Base-by-base conservation (phyloP, 345 rosid genomes). In the Syzygium aqueum region DNA sequence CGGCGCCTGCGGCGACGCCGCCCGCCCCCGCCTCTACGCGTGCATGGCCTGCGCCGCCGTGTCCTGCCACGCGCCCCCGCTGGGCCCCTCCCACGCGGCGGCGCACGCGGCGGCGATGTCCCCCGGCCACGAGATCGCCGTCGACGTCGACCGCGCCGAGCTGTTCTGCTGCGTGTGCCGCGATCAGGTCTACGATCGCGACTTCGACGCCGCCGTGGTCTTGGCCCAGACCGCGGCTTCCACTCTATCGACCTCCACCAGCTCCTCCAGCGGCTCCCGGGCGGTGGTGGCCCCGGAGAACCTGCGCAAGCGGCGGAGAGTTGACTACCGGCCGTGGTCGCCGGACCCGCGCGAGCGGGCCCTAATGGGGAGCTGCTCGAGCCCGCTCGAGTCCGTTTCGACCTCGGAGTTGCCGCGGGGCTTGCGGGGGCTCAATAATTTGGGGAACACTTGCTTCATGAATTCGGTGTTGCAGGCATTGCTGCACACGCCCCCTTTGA, bases 391-490 rank as follows among this genome's bases (percentile, higher is more conserved):
- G 86, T 40, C 89, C 93, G 88, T 91, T 77, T 88, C 93, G 25
- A 86, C 87, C 51, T 89, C 91, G 87, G 94, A 93, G 61, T 93
- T 90, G 86, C 98, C 99, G n/a, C 53, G 93, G 90, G 99, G 98
- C 5, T 89, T 97, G 65, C 91, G 99, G 63, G 99, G 98, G 52
- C 89, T 96, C 93, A 96, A 95, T 88, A 97, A 97, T 83, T 78
- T 97, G 77, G 99, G 99, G 49, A 96, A 95, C 63, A 97, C 97
- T 82, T 97, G 98, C 89, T 97, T 97, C 53, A 96, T 96, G 99
- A 97, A 96, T 86, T 96, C 98, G 77, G 97, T 96, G 85, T 92
- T 97, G 92, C 99, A 96, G 90, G 98, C 95, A 25, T 92, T 96
- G 92, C 92, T 97, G 57, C 98, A 97, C 88, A 94, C 97, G 28